Base-by-base conservation (phyloP, 306 rosid genomes). In the Coriaria nepalensis region DNA sequence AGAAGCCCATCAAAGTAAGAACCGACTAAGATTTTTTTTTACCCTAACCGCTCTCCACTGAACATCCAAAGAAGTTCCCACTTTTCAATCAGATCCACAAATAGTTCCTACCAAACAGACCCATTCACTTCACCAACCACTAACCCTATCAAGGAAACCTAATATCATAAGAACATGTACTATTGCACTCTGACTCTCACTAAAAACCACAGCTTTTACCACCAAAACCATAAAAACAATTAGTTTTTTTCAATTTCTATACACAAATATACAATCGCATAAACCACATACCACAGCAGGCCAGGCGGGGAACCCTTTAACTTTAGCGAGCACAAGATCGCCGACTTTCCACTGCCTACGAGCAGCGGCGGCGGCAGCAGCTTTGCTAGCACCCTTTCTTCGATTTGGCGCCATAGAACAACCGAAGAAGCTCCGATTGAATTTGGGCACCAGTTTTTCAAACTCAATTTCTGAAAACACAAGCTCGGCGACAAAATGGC, bases 271-370 rank as follows among this genome's bases (percentile, higher is more conserved):
- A 20, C 37, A 20, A 10, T 33, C 10, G 20, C 47, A 48, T 11
- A 52, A 37, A 7, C 60, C 71, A 33, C 71, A 33, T 56, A 84
- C 97, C 73, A 79, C 81, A 35, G 97, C 97, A 51, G 97, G 97
- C 97, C 97, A 88, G 57, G 95, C 86, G 69, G 97, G 95, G 68
- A 78, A 88, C 7, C 97, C 97, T 50, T 88, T 88, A 43, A 88
- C 82, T 61, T 88, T 88, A 45, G 97, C 97, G 6, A 84, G 95
- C 14, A 88, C 97, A 9, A 88, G 95, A 88, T 88, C 95, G 52
- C 97, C 97, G 37, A 88, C 82, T 60, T 81, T 84, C 93, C 93
- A 88, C 53, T 81, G 74, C 66, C 93, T 82, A 64, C 90, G 75
- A 40, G 90, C 82, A 6, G 95, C 97, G 43, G 86, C 94, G 0